phyloP scores from a whole-genome alignment of 2,329 filamentous ascomycete genomes.

The Ophiostoma ulmi region DNA sequence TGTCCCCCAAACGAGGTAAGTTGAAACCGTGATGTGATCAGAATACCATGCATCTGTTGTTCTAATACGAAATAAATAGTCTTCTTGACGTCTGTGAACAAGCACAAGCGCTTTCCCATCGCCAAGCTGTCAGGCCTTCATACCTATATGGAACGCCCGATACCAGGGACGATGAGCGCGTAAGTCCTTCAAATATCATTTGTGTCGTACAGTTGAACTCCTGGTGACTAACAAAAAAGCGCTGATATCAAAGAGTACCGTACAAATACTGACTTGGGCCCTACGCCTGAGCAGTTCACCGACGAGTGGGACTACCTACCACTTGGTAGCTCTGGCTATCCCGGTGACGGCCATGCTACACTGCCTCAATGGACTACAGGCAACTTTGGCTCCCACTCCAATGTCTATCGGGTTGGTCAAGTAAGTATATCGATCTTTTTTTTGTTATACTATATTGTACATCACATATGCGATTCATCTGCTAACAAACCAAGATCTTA shows the following conservation, averaged over 20 bases:
- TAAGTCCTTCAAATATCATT: neutral
- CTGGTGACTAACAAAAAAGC: neutral
- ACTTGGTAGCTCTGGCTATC: neutral
- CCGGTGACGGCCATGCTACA: neutral
- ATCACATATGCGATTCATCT: neutral
- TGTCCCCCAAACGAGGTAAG: constrained; percentile 23
- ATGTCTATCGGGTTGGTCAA: constrained; percentile 23
- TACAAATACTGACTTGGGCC: too few species aligned
- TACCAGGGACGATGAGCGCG: neutral
- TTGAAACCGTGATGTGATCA: neutral
- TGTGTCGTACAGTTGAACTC: neutral
- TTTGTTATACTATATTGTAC: neutral
- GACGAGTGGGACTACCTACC: constrained; percentile 24
- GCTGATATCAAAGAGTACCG: neutral
- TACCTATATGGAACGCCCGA: neutral
- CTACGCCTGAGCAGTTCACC: constrained; percentile 22
- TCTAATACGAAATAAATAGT: neutral
- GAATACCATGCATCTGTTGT: too few species aligned
- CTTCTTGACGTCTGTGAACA: neutral
- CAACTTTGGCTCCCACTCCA: constrained; percentile 13
- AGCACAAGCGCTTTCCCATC: constrained; percentile 20
- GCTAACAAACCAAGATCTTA: neutral
- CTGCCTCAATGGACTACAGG: constrained; percentile 17
- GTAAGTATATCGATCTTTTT: neutral
- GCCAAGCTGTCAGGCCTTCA: neutral